These are phyloP conservation scores for Flaveria sonorensis DNA, from an alignment of 129 eudicot genomes.

Conservation along the genomic window DNA sequence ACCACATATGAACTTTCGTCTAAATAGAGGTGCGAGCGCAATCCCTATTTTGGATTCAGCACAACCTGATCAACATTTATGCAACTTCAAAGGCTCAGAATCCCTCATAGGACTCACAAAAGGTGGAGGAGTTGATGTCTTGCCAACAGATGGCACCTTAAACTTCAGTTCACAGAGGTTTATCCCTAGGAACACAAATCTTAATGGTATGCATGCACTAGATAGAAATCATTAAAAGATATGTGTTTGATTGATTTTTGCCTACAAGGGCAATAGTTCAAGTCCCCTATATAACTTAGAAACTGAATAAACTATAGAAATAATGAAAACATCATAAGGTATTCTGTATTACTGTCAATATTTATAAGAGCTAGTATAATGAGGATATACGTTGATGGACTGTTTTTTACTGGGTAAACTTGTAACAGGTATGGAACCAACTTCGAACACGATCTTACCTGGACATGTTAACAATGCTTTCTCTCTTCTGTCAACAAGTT, in stretches of 20 bases:
- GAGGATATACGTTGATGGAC: too few species aligned
- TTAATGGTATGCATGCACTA: constrained; percentile 37
- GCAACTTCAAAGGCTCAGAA: too few species aligned
- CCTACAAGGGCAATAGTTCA: too few species aligned
- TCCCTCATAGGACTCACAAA: too few species aligned
- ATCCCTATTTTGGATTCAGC: constrained; percentile 37
- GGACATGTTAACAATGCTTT: constrained; percentile 46
- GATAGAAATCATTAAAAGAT: too few species aligned
- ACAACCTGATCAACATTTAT: constrained; percentile 25
- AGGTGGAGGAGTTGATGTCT: not conserved
- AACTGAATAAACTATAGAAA: not conserved
- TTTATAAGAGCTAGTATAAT: too few species aligned
- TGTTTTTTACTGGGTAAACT: too few species aligned
- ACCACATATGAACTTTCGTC: constrained; percentile 41
- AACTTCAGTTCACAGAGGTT: constrained; percentile 34
- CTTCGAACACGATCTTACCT: constrained; percentile 24
- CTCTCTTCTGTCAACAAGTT: constrained; percentile 68
- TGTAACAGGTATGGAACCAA: constrained; percentile 37
- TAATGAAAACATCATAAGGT: too few species aligned
- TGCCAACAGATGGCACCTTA: constrained; percentile 22
- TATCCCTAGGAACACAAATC: constrained; percentile 30
- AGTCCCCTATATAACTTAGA: not conserved
- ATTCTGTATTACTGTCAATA: too few species aligned
- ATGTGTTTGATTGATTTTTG: too few species aligned
- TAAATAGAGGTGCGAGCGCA: constrained; percentile 27